Evolutionary conservation across 768 basidiomycete genomes (phyloP).

Genomic region (Leucocoprinus birnbaumii): DNA sequence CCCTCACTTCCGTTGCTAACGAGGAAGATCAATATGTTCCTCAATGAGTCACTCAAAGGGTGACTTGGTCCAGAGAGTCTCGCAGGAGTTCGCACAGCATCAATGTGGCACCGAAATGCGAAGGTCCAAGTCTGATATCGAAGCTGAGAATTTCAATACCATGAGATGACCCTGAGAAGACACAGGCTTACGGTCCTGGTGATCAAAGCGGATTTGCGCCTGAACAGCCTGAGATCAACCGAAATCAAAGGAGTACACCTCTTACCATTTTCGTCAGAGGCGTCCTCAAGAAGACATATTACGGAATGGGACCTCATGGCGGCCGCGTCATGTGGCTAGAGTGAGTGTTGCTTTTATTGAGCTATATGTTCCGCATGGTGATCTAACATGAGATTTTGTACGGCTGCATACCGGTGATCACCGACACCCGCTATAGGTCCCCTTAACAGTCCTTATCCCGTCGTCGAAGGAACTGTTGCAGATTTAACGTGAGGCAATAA

Average conservation of each 20-base stretch:
- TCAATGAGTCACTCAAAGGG: not conserved
- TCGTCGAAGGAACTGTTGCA: not conserved
- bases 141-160: not conserved
- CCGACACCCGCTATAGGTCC: not conserved
- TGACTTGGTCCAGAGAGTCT: not conserved
- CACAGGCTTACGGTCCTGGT: not conserved
- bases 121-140: not conserved
- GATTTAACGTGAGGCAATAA: too few species aligned
- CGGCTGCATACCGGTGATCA: not conserved
- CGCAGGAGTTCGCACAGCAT: constrained; percentile 4
- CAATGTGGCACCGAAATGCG: not conserved
- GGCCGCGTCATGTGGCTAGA: constrained; percentile 2
- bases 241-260: not conserved
- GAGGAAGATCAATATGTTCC: not conserved
- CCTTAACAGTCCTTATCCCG: not conserved
- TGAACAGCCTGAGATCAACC: not conserved
- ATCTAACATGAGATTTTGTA: constrained; percentile 3
- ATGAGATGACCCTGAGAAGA: not conserved
- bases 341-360: not conserved
- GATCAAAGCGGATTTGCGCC: not conserved
- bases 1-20: constrained; percentile 2
- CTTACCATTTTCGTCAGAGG: constrained; percentile 1
- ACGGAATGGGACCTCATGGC: constrained; percentile 8
- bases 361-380: constrained; percentile 4
- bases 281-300: constrained; percentile 5